Evolutionary conservation across 129 eudicot species (phyloP).

Genomic region (Oenanthe sinensis): DNA sequence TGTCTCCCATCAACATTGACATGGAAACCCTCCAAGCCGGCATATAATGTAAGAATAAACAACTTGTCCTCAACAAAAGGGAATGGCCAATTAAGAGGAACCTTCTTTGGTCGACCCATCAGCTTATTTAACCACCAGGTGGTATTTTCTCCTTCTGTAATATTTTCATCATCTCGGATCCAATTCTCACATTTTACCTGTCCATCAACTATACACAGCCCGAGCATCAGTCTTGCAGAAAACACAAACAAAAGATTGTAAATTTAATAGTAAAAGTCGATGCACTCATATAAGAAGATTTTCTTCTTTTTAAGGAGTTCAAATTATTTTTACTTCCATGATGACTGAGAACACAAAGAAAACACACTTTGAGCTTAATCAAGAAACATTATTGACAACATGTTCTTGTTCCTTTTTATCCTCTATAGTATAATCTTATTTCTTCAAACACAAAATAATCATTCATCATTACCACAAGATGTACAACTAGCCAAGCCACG

Average conservation of each 20-base stretch:
- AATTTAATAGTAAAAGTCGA: not conserved
- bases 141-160: conserved; percentile 45
- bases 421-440: not conserved
- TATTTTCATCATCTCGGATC: conserved; percentile 51
- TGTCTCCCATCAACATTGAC: conserved; percentile 80
- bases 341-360: not conserved
- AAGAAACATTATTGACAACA: not conserved
- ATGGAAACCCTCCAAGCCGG: conserved; percentile 86
- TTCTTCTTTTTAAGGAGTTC: not conserved
- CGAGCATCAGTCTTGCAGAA: conserved; percentile 1
- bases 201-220: conserved; percentile 55
- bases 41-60: conserved; percentile 64
- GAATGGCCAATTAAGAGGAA: conserved; percentile 57
- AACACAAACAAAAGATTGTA: not conserved
- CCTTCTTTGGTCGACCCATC: conserved; percentile 56
- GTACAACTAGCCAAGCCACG: not conserved
- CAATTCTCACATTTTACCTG: conserved; percentile 73
- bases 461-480: not conserved
- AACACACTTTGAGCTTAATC: not conserved
- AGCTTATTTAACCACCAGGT: conserved; percentile 67
- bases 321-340: not conserved
- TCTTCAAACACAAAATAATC: not conserved
- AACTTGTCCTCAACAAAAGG: conserved; percentile 64
- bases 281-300: not conserved
- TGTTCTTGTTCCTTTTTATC: not conserved